phyloP scores from a whole-genome alignment of 768 basidiomycete species.

The Suillus paluster region DNA sequence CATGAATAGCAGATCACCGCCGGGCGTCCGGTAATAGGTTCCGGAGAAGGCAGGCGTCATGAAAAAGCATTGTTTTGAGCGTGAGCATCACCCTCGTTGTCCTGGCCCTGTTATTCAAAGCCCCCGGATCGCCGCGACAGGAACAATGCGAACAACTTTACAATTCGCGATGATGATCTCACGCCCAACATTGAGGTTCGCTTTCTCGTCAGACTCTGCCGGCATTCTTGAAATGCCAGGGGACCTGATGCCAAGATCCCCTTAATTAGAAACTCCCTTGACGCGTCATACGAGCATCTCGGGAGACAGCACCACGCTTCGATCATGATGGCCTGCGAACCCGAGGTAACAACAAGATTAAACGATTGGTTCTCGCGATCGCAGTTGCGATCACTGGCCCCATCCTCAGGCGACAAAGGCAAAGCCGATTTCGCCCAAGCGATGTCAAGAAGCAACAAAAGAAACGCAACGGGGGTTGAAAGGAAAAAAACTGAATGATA shows the following conservation, averaged over 20 bases:
- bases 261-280: not conserved
- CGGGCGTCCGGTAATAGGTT: constrained; percentile 4
- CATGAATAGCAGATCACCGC: constrained; percentile 1
- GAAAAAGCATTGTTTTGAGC: constrained; percentile 7
- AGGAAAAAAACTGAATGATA: constrained; percentile 20
- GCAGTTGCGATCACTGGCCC: constrained; percentile 6
- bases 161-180: not conserved
- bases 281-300: constrained; percentile 2
- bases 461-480: not conserved
- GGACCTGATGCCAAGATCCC: not conserved
- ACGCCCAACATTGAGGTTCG: not conserved
- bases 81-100: constrained; percentile 13
- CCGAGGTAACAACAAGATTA: constrained; percentile 3
- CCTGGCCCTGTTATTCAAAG: not conserved
- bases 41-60: constrained; percentile 8
- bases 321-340: not conserved
- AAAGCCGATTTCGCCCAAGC: constrained; percentile 6
- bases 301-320: constrained; percentile 1
- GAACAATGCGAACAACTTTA: constrained; percentile 3
- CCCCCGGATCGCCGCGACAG: constrained; percentile 6
- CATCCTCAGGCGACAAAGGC: not conserved
- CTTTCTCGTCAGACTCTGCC: constrained; percentile 1
- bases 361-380: constrained; percentile 9
- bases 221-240: constrained; percentile 5
- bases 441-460: constrained; percentile 1